Evolutionary conservation across 805 yeast species (phyloP).

Genomic region (Saturnispora gosingensis): DNA sequence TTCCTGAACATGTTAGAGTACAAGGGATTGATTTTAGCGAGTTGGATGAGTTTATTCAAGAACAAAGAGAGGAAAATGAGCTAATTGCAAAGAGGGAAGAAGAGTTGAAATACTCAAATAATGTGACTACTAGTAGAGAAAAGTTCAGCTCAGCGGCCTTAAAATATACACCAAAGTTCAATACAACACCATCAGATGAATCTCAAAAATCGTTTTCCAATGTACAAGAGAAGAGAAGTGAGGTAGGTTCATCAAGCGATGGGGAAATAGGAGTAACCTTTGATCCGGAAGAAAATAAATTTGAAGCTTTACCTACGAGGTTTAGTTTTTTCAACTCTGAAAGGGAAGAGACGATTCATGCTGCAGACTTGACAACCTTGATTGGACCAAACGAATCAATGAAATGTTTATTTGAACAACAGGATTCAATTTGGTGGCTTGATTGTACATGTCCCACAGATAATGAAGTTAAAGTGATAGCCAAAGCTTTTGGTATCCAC

Average conservation of each 20-base stretch:
- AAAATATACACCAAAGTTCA: slow-evolving; percentile 47
- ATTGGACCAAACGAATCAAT: slow-evolving; percentile 57
- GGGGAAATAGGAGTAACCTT: slow-evolving; percentile 11
- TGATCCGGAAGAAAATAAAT: slow-evolving; percentile 9
- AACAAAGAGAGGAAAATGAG: slow-evolving; percentile 43
- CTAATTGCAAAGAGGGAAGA: slow-evolving; percentile 28
- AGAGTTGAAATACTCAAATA: slow-evolving; percentile 17
- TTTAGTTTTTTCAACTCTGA: slow-evolving; percentile 78
- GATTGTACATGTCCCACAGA: slow-evolving; percentile 94
- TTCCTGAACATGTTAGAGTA: slow-evolving; percentile 47
- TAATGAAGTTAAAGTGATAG: slow-evolving; percentile 82
- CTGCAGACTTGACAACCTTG: slow-evolving; percentile 76
- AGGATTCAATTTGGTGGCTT: slow-evolving; percentile 89
- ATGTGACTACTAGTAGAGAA: slow-evolving; percentile 29
- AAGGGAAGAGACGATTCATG: slow-evolving; percentile 79
- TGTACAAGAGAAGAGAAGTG: neutral
- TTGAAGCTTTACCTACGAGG: slow-evolving; percentile 47
- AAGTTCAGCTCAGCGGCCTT: slow-evolving; percentile 43
- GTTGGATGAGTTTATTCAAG: slow-evolving; percentile 69
- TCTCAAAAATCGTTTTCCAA: slow-evolving; percentile 2
- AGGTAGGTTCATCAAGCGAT: neutral
- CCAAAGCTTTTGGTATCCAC: slow-evolving; percentile 94
- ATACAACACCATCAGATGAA: neutral
- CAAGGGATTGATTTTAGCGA: slow-evolving; percentile 89
- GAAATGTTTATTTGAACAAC: slow-evolving; percentile 58